phyloP scores from a whole-genome alignment of 2,329 filamentous ascomycete genomes.

The Fusarium sp. region DNA sequence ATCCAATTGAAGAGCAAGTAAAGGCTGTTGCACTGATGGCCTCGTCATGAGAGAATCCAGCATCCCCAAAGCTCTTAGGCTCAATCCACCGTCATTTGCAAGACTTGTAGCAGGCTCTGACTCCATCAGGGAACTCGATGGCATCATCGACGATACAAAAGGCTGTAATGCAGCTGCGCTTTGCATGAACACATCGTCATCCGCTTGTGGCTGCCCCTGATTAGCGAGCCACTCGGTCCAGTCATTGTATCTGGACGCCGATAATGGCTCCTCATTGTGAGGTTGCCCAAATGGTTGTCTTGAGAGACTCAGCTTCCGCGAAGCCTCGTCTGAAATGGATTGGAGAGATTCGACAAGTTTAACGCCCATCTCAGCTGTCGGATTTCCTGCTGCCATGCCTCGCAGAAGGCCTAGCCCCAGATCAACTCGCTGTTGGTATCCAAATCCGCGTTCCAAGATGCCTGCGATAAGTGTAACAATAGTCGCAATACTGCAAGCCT shows the following conservation, averaged over 20 bases:
- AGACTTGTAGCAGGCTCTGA: neutral
- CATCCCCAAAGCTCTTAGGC: neutral
- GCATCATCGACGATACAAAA: no score
- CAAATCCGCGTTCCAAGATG: neutral
- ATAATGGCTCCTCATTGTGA: neutral
- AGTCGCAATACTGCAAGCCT: constrained; percentile 5
- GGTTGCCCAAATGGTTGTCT: neutral
- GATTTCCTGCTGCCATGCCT: neutral
- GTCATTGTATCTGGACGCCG: neutral
- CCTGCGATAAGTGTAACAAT: constrained; percentile 8
- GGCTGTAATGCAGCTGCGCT: accelerated
- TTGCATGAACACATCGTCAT: accelerated
- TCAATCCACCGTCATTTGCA: neutral
- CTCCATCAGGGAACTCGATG: accelerated
- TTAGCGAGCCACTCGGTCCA: constrained; percentile 3
- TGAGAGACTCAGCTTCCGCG: neutral
- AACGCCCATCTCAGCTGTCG: constrained; percentile 1
- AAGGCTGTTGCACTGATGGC: neutral
- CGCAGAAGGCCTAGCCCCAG: neutral
- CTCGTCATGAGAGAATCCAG: neutral
- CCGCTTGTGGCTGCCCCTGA: neutral
- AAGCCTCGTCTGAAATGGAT: neutral
- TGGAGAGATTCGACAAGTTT: constrained; percentile 4
- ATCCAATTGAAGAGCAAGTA: neutral
- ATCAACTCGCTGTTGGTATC: neutral